Evolutionary conservation across 768 basidiomycete species (phyloP), one percentile per base, ranked within the genome.

Genomic region (Calocera viscosa): DNA sequence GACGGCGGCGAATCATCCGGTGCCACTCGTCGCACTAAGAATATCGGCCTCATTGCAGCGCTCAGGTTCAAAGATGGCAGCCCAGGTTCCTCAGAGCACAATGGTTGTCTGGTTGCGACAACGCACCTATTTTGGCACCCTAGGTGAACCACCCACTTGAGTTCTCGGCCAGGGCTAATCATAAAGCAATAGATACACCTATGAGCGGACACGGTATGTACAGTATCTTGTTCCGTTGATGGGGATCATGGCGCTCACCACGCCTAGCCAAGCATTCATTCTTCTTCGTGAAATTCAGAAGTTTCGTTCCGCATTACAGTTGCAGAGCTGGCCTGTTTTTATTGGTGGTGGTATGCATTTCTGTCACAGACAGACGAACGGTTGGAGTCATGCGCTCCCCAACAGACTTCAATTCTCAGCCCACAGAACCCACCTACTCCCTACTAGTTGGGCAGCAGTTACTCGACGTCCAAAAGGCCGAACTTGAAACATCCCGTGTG

Each of bases 111-210:
- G 41, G 77, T 94, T 16, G 91, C 85, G 1, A 96, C 94, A 0
- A 94, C 94, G 0, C 94, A 97, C 78, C 78, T 95, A 26, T 97
- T 96, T 75, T 97, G 94, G 94, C 93, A 95, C 76, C 93, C 93
- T 3, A 83, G 82, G 86, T 92, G 76, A 67, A 83, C 78, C 2
- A 38, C n/a, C 34, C 14, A 38, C 67, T 30, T 39, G 11, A 24
- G 3, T 65, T 17, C 2, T 69, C 47, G 38, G n/a, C 24, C 3
- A 24, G n/a, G 17, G 40, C 41, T 63, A 35, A 49, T 35, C 63
- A 47, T 64, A 66, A 1, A 71, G 69, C 65, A 72, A 30, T 35
- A 79, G 87, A 66, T 91, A 89, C 73, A 82, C 83, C 0, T 97
- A 96, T 73, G 94, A 98, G 76, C 83, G 93, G 68, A 79, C 84